Percentiles rank a stretch among this genome's conserved stretches.
These are phyloP conservation scores for Zasmidium angulare DNA, from an alignment of 2,329 filamentous ascomycete species.

Conservation along the genomic window DNA sequence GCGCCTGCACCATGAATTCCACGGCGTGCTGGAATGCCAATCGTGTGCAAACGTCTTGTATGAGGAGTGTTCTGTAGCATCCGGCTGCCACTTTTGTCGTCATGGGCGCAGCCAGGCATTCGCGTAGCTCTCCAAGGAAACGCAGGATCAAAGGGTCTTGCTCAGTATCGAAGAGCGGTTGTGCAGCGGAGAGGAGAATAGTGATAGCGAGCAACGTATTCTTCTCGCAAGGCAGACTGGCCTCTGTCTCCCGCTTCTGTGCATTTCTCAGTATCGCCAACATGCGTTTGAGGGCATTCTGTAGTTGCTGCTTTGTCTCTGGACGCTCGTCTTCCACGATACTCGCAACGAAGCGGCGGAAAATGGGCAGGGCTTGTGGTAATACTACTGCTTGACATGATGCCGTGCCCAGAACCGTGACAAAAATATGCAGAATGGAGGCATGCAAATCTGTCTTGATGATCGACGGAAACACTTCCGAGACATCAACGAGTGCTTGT, in stretches of 20 bases:
- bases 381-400: slow-evolving; percentile 85
- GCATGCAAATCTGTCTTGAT: slow-evolving; percentile 96
- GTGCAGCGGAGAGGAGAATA: slow-evolving; percentile 77
- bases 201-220: slow-evolving; percentile 87
- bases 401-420: slow-evolving; percentile 84
- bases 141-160: slow-evolving; percentile 69
- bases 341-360: slow-evolving; percentile 84
- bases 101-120: slow-evolving; percentile 78
- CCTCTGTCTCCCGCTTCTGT: slow-evolving; percentile 72
- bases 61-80: slow-evolving; percentile 80
- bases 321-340: slow-evolving; percentile 53
- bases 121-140: slow-evolving; percentile 77
- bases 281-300: slow-evolving; percentile 80
- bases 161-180: slow-evolving; percentile 62
- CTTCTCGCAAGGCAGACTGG: slow-evolving; percentile 84
- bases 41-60: slow-evolving; percentile 72
- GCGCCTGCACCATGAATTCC: slow-evolving; percentile 65
- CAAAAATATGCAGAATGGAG: slow-evolving; percentile 95
- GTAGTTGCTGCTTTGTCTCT: slow-evolving; percentile 67
- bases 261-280: slow-evolving; percentile 74
- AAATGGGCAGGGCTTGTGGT: slow-evolving; percentile 83
- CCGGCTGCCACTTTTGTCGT: slow-evolving; percentile 87
- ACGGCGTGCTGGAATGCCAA: slow-evolving; percentile 67
- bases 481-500: slow-evolving; percentile 87
- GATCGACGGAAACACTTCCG: slow-evolving; percentile 91